phyloP scores from a whole-genome alignment of 192 early-diverging fungal genomes.

The Anaeromyces robustus region DNA sequence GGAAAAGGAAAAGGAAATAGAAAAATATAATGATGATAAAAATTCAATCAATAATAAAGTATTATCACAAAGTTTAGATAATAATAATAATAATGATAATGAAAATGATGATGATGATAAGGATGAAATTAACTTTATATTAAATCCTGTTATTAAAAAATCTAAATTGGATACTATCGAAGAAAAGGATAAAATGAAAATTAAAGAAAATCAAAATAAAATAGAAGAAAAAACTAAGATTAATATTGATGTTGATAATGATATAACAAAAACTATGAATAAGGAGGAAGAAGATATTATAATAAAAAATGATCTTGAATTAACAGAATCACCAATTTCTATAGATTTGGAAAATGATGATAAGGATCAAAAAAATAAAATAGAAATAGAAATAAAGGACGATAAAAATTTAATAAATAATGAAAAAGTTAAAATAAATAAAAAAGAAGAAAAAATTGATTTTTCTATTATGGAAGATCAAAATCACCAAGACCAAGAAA shows the following conservation, averaged over 20 bases:
- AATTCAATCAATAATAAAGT: slow-evolving; percentile 1
- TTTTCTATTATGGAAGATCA: not conserved
- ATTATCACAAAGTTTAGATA: no score
- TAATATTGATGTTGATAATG: no score
- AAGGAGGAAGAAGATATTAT: no score
- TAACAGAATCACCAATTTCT: no score
- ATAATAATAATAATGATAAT: slow-evolving; percentile 24
- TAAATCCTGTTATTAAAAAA: not conserved
- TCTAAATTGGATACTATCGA: not conserved
- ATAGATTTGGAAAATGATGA: no score
- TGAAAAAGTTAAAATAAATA: not conserved
- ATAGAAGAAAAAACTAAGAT: no score
- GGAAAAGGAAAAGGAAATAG: slow-evolving; percentile 5
- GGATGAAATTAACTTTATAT: slow-evolving; percentile 6
- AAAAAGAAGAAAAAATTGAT: not conserved
- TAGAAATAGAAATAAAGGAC: not conserved
- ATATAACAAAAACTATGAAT: no score
- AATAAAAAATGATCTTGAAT: no score
- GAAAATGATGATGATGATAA: slow-evolving; percentile 25
- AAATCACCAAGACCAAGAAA: not conserved
- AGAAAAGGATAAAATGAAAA: no score
- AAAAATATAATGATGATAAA: not conserved
- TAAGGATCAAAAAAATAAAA: not conserved
- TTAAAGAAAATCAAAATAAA: no score
- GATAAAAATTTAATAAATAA: not conserved